Percentiles rank a stretch among this genome's conserved stretches.
Evolutionary conservation across 73 alveolate species (phyloP).

Genomic region (Paraurostyla sp.): DNA sequence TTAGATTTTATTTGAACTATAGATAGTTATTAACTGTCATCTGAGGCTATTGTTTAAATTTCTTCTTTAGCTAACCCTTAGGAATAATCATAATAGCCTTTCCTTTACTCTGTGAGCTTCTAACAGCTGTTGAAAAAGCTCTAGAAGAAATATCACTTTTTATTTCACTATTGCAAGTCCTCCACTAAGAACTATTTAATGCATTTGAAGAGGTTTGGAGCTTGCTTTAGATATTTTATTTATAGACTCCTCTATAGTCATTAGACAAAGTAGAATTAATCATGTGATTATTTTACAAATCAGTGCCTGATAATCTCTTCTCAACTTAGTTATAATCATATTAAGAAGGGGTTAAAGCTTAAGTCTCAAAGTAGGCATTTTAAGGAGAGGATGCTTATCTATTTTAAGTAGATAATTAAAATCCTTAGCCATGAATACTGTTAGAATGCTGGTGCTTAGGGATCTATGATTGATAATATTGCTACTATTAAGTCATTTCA

Average conservation of each 20-base stretch:
- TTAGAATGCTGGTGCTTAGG: neutral
- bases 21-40: slow-evolving; percentile 23
- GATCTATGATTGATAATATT: neutral
- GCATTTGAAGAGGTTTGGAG: neutral
- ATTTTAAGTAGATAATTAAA: no score
- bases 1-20: neutral
- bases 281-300: neutral
- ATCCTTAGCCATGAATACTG: neutral
- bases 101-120: neutral
- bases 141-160: slow-evolving; percentile 5
- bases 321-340: neutral
- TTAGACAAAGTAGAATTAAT: neutral
- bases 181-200: neutral
- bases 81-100: neutral
- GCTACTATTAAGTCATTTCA: neutral
- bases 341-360: neutral
- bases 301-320: slow-evolving; percentile 23
- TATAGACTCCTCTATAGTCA: neutral
- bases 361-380: neutral
- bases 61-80: slow-evolving; percentile 17
- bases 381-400: neutral
- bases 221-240: neutral
- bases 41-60: neutral
- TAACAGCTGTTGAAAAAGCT: slow-evolving; percentile 32
- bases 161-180: slow-evolving; percentile 19